phyloP scores from a whole-genome alignment of 2,329 filamentous ascomycete species.

The Pseudopithomyces chartarum region DNA sequence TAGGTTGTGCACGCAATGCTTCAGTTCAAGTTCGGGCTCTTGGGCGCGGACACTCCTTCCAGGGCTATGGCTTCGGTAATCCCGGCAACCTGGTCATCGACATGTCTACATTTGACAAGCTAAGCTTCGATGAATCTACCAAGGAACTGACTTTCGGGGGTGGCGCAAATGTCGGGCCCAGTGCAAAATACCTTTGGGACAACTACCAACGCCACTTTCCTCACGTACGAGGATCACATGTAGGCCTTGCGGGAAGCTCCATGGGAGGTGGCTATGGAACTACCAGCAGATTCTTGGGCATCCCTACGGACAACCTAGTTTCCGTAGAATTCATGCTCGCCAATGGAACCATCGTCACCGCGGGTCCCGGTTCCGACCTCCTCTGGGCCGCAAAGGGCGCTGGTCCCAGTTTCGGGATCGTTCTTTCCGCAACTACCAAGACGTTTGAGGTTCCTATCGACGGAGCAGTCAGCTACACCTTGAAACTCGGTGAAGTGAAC shows the following conservation, averaged over 20 bases:
- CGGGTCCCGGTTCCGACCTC: neutral
- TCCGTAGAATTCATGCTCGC: neutral
- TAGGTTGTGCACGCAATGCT: neutral
- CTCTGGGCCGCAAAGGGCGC: neutral
- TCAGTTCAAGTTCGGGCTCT: neutral
- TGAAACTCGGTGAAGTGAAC: neutral
- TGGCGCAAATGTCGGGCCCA: neutral
- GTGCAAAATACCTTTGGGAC: neutral
- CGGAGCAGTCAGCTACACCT: neutral
- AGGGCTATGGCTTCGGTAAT: neutral
- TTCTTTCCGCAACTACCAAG: neutral
- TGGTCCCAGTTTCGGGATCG: neutral
- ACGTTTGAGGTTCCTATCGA: neutral
- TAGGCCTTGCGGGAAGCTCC: neutral
- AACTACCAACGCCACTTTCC: neutral
- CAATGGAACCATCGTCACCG: neutral
- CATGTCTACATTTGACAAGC: neutral
- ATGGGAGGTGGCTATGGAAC: conserved; percentile 1
- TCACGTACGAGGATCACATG: neutral
- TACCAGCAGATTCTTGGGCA: neutral
- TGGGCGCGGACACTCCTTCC: neutral
- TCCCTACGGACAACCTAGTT: neutral
- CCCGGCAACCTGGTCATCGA: conserved; percentile 1
- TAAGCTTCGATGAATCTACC: neutral
- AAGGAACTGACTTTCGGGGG: neutral